Percentiles rank a stretch among this genome's conserved stretches.
Evolutionary conservation across 2,329 filamentous ascomycete genomes (phyloP).

Genomic region (Phoma sp.): DNA sequence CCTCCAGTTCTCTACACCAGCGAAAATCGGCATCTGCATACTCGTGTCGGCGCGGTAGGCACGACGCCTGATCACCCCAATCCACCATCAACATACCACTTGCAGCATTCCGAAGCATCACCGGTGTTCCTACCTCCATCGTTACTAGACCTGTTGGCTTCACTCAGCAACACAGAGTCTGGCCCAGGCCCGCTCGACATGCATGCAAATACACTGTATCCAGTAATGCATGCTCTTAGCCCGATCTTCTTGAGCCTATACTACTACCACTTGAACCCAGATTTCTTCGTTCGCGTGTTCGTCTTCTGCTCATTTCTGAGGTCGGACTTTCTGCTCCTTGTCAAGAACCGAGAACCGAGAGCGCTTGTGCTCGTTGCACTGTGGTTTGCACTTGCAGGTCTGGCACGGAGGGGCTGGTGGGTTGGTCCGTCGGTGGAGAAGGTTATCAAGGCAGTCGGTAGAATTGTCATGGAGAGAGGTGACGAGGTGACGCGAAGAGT

Average conservation of each 20-base stretch:
- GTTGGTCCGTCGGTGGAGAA: slow-evolving; percentile 16
- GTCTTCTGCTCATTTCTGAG: slow-evolving; percentile 42
- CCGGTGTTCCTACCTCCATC: slow-evolving; percentile 41
- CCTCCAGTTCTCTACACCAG: slow-evolving; percentile 27
- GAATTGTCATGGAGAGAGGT: slow-evolving; percentile 19
- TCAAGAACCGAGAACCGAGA: slow-evolving; percentile 31
- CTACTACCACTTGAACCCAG: slow-evolving; percentile 38
- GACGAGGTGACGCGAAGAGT: slow-evolving; percentile 23
- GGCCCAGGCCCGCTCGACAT: slow-evolving; percentile 26
- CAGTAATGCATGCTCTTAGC: slow-evolving; percentile 39
- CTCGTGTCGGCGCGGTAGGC: slow-evolving; percentile 19
- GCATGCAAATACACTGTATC: slow-evolving; percentile 30
- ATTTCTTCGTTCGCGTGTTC: slow-evolving; percentile 40
- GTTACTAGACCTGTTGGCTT: slow-evolving; percentile 32
- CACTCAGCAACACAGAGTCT: slow-evolving; percentile 19
- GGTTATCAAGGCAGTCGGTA: slow-evolving; percentile 33
- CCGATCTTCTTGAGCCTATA: slow-evolving; percentile 46
- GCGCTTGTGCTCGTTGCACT: slow-evolving; percentile 38
- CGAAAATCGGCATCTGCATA: slow-evolving; percentile 21
- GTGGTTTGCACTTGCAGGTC: slow-evolving; percentile 37
- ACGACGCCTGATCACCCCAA: slow-evolving; percentile 36
- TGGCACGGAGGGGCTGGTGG: slow-evolving; percentile 41
- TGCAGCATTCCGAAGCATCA: slow-evolving; percentile 4
- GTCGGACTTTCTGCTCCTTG: slow-evolving; percentile 36
- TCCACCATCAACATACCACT: slow-evolving; percentile 34